Conservation (phyloP, 176 grass and related monocot species). For the Avena eriantha region DNA sequence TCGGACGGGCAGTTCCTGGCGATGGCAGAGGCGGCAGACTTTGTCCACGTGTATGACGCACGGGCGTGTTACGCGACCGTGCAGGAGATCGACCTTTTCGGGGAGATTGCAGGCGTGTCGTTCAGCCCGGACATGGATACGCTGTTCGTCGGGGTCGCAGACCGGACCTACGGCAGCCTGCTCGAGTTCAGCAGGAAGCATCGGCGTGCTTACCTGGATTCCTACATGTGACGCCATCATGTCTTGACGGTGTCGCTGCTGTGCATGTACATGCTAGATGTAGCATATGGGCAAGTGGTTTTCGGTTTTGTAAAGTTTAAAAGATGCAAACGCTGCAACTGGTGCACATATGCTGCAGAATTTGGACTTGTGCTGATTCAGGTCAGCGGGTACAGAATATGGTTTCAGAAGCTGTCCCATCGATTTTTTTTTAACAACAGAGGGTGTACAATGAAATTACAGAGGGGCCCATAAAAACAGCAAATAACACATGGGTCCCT, state of each 20-base stretch:
- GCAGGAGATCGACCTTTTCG: conserved; percentile 78
- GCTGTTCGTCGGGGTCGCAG: conserved; percentile 67
- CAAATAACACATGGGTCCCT: too few species aligned
- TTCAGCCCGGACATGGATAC: conserved; percentile 64
- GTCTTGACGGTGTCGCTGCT: neutral
- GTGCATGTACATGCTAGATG: conserved; percentile 1
- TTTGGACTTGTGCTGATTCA: conserved; percentile 17
- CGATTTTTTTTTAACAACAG: too few species aligned
- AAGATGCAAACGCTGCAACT: neutral
- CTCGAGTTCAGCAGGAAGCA: conserved; percentile 65
- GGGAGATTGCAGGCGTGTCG: conserved; percentile 65
- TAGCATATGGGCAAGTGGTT: neutral
- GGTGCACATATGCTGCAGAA: neutral
- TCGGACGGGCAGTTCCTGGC: conserved; percentile 72
- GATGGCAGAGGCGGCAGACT: conserved; percentile 70
- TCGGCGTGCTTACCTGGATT: conserved; percentile 47
- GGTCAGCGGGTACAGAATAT: neutral
- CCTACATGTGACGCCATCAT: conserved; percentile 25
- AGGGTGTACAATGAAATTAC: too few species aligned
- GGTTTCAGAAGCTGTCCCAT: neutral
- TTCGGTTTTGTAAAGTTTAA: conserved; percentile 2
- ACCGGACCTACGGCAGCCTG: conserved; percentile 71
- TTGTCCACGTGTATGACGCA: conserved; percentile 66
- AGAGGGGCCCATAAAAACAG: too few species aligned
- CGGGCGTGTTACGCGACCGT: conserved; percentile 27